phyloP scores from a whole-genome alignment of 225 moss, liverwort and hornwort species.

The Polytrichum formosum region DNA sequence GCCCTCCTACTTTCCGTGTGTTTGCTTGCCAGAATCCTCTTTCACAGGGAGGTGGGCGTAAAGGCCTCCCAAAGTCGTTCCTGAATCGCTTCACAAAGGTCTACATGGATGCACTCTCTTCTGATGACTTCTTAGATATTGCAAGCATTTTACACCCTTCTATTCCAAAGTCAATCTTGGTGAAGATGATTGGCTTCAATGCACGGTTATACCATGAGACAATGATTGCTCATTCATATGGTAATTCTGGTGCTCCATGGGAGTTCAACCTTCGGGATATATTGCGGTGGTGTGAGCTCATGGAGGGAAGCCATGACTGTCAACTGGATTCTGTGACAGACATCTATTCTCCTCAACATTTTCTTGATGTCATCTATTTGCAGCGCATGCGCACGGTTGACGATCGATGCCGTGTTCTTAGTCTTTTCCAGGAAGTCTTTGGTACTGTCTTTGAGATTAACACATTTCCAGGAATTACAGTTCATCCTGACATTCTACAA shows the following conservation, averaged over 20 bases:
- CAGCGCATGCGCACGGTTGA: constrained; percentile 88
- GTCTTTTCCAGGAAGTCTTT: constrained; percentile 71
- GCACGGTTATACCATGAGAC: constrained; percentile 71
- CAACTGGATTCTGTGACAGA: constrained; percentile 14
- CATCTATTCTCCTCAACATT: constrained; percentile 37
- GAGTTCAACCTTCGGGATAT: constrained; percentile 97
- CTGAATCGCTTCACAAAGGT: constrained; percentile 99
- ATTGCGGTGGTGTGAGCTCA: constrained; percentile 89
- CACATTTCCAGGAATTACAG: constrained; percentile 59
- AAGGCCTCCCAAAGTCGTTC: constrained; percentile 95
- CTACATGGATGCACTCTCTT: constrained; percentile 74
- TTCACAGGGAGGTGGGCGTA: constrained; percentile 97
- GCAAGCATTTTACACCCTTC: constrained; percentile 74
- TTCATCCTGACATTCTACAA: constrained; percentile 54
- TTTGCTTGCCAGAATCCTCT: constrained; percentile 98
- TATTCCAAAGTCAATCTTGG: constrained; percentile 53
- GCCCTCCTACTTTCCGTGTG: constrained; percentile 80
- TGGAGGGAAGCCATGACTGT: constrained; percentile 37
- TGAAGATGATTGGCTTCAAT: constrained; percentile 86
- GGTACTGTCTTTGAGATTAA: constrained; percentile 43
- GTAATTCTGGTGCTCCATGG: constrained; percentile 87
- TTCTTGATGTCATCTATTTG: constrained; percentile 84
- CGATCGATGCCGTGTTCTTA: constrained; percentile 74
- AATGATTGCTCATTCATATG: constrained; percentile 75
- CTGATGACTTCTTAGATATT: constrained; percentile 75